Conservation (phyloP, 75 land plant species). For the Adiantum capillusveneris region DNA sequence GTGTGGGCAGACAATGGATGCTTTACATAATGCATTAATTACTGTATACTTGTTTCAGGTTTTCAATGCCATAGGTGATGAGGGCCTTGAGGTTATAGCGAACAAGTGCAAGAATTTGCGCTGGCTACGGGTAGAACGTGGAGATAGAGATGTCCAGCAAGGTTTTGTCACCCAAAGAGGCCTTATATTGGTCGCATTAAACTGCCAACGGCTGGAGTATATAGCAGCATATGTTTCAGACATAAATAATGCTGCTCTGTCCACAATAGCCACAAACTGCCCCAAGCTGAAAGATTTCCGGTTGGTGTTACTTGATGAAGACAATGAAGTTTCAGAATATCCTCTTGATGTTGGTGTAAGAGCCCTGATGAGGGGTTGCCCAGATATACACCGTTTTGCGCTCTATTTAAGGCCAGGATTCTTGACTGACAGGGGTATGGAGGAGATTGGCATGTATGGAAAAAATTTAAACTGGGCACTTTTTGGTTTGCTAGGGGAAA, state of each 20-base stretch:
- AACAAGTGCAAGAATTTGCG: slow-evolving; percentile 22
- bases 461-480: slow-evolving; percentile 33
- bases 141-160: slow-evolving; percentile 15
- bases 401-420: slow-evolving; percentile 31
- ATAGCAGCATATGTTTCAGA: slow-evolving; percentile 35
- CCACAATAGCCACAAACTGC: slow-evolving; percentile 26
- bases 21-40: too few relatives aligned
- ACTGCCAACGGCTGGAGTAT: slow-evolving; percentile 30
- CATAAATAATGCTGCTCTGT: slow-evolving; percentile 32
- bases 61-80: slow-evolving; percentile 30
- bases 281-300: slow-evolving; percentile 33
- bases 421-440: slow-evolving; percentile 30
- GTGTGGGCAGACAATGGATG: too few relatives aligned
- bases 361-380: slow-evolving; percentile 35
- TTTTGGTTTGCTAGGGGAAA: slow-evolving; percentile 28
- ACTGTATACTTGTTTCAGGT: slow-evolving; percentile 12
- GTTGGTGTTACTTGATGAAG: slow-evolving; percentile 17
- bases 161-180: slow-evolving; percentile 35
- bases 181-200: slow-evolving; percentile 24
- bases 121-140: slow-evolving; percentile 36
- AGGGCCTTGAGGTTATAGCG: slow-evolving; percentile 30
- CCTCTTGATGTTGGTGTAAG: too few relatives aligned
- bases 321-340: slow-evolving; percentile 12
- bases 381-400: slow-evolving; percentile 19
- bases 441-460: slow-evolving; percentile 25